These are phyloP conservation scores for Exophiala oligosperma DNA, from an alignment of 2,329 filamentous ascomycete species.

Conservation along the genomic window DNA sequence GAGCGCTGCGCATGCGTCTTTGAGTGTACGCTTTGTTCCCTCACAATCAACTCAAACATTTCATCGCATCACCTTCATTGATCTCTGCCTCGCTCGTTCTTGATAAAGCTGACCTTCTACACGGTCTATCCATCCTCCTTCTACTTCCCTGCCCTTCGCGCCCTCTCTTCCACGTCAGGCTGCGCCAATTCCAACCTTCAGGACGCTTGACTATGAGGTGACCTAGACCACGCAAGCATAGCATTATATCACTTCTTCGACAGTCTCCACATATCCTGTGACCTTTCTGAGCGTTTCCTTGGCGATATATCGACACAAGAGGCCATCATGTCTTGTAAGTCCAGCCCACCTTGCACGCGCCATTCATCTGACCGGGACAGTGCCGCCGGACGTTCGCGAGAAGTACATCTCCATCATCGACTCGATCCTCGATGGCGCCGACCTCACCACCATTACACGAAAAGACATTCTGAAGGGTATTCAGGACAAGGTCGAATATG, in stretches of 20 bases:
- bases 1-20: not conserved
- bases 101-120: not conserved
- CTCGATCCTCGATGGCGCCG: constrained; percentile 59
- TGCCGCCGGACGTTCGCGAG: constrained; percentile 50
- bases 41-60: constrained; percentile 2
- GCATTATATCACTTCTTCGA: not conserved
- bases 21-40: not conserved
- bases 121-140: not conserved
- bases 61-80: not conserved
- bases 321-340: constrained; percentile 25
- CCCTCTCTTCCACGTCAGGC: not conserved
- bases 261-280: not conserved
- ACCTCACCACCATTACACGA: constrained; percentile 64
- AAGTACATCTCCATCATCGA: constrained; percentile 62
- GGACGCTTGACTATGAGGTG: constrained; percentile 14
- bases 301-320: not conserved
- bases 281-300: not conserved
- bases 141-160: not conserved
- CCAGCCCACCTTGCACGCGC: not conserved
- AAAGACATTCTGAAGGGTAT: constrained; percentile 66
- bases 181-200: not conserved
- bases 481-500: constrained; percentile 60
- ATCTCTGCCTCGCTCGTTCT: not conserved
- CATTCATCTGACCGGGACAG: constrained; percentile 33
- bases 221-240: not conserved